A percentile compares a stretch with the other conserved stretches of the same genome.
These are phyloP conservation scores for Aspergillus sp. DNA, from an alignment of 2,329 filamentous ascomycete species.

Conservation along the genomic window DNA sequence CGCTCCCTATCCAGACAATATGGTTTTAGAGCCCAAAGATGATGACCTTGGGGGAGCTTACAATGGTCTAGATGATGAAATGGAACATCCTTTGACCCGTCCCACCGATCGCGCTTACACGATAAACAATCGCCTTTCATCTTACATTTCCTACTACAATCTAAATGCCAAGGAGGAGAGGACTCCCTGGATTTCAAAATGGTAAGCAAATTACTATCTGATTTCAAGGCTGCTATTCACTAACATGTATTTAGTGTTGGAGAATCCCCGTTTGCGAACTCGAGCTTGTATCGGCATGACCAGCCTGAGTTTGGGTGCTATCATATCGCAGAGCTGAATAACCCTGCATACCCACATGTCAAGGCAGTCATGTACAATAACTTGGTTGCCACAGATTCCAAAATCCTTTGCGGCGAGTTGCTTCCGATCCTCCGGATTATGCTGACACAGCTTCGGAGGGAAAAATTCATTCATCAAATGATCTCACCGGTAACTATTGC, in stretches of 20 bases:
- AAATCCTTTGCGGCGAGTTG: slow-evolving; percentile 10
- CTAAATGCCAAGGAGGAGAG: neutral
- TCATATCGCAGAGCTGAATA: slow-evolving; percentile 6
- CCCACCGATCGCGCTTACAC: slow-evolving; percentile 2
- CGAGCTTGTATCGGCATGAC: slow-evolving; percentile 6
- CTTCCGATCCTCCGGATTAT: slow-evolving; percentile 8
- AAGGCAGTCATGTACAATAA: slow-evolving; percentile 13
- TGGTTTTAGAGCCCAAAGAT: slow-evolving; percentile 1
- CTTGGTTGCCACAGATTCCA: slow-evolving; percentile 5
- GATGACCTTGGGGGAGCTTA: slow-evolving; percentile 2
- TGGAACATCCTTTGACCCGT: slow-evolving; percentile 1
- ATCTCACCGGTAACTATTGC: slow-evolving; percentile 7
- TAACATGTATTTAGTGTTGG: slow-evolving; percentile 5
- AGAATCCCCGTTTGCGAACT: slow-evolving; percentile 6
- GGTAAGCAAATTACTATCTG: slow-evolving; percentile 2
- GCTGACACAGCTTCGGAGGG: slow-evolving; percentile 6
- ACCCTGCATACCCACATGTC: slow-evolving; percentile 6
- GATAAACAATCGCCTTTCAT: slow-evolving; percentile 2
- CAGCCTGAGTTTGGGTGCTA: slow-evolving; percentile 9
- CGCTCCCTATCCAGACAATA: slow-evolving; percentile 3
- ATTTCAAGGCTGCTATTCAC: neutral
- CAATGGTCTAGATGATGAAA: slow-evolving; percentile 3
- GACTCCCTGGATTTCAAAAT: slow-evolving; percentile 3
- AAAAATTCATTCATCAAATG: slow-evolving; percentile 6
- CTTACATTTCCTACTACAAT: slow-evolving; percentile 3